Percentiles rank a stretch among this genome's conserved stretches.
These are phyloP conservation scores for Blastobotrys niveus DNA, from an alignment of 1,139 yeast species.

Conservation along the genomic window DNA sequence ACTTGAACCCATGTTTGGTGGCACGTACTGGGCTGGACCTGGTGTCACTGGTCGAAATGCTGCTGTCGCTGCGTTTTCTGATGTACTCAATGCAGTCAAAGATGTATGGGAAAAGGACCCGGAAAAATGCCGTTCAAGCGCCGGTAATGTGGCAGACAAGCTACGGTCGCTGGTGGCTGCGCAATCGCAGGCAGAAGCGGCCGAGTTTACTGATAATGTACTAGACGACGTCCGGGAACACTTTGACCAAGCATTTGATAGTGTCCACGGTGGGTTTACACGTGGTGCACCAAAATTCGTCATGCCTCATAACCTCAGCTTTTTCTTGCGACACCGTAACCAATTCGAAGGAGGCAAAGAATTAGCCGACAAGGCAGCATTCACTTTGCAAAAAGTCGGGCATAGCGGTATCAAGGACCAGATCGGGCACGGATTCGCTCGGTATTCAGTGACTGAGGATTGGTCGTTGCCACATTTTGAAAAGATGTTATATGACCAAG, in stretches of 20 bases:
- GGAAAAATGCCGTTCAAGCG: constrained; percentile 26
- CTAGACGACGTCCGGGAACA: constrained; percentile 28
- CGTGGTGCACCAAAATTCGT: constrained; percentile 36
- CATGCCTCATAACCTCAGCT: constrained; percentile 32
- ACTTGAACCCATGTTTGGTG: constrained; percentile 37
- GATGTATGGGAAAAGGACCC: constrained; percentile 30
- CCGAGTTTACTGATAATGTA: constrained; percentile 19
- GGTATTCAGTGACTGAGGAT: constrained; percentile 38
- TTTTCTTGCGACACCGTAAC: constrained; percentile 25
- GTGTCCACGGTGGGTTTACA: constrained; percentile 33
- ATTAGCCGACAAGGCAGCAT: constrained; percentile 23
- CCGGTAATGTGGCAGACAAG: constrained; percentile 22
- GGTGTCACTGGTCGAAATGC: constrained; percentile 20
- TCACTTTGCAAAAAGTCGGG: constrained; percentile 31
- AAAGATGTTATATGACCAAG: constrained; percentile 38
- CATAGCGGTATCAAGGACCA: constrained; percentile 39
- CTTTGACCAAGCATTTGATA: constrained; percentile 29
- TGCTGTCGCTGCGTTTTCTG: constrained; percentile 26
- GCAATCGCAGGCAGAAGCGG: constrained; percentile 27
- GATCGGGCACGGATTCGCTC: constrained; percentile 36
- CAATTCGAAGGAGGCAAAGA: constrained; percentile 15
- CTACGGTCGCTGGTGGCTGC: constrained; percentile 26
- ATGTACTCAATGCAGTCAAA: constrained; percentile 28
- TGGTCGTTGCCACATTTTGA: constrained; percentile 41
- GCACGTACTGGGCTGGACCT: constrained; percentile 39